A percentile compares a stretch with the other conserved stretches of the same genome.
Evolutionary conservation across 768 basidiomycete species (phyloP).

Genomic region (Postia placenta): DNA sequence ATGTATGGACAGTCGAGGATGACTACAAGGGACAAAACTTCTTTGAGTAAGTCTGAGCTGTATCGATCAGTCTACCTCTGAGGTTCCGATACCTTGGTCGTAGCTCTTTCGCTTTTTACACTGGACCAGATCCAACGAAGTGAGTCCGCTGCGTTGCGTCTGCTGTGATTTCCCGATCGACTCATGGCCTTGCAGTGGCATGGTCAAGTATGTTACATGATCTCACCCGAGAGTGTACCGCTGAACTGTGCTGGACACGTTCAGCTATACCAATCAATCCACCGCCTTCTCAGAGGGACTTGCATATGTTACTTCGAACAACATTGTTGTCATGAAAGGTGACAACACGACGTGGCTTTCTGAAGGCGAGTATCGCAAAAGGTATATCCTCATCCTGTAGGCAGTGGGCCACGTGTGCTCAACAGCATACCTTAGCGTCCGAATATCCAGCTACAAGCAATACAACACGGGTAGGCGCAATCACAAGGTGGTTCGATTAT

Average conservation of each 20-base stretch:
- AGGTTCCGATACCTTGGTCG: neutral
- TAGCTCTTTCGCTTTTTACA: constrained; percentile 58
- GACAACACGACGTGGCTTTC: constrained; percentile 57
- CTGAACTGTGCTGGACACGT: too few relatives aligned
- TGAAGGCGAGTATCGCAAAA: constrained; percentile 50
- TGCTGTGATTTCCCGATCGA: constrained; percentile 4
- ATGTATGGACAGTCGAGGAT: constrained; percentile 64
- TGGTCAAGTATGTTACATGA: constrained; percentile 52
- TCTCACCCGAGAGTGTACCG: too few relatives aligned
- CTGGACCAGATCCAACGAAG: constrained; percentile 62
- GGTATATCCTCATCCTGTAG: constrained; percentile 31
- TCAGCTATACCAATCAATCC: constrained; percentile 56
- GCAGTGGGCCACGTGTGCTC: neutral
- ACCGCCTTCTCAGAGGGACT: constrained; percentile 50
- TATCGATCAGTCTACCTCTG: neutral
- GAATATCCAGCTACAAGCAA: constrained; percentile 57
- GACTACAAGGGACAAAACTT: constrained; percentile 61
- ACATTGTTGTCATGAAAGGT: constrained; percentile 69
- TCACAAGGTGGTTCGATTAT: neutral
- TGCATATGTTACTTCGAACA: constrained; percentile 50
- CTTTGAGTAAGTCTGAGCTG: constrained; percentile 51
- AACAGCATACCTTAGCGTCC: constrained; percentile 45
- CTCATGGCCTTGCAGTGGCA: constrained; percentile 45
- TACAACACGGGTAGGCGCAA: constrained; percentile 51
- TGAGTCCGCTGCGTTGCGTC: constrained; percentile 25